Conservation (phyloP, 108 stramenopile genomes). For the Skeletonema tropicum region DNA sequence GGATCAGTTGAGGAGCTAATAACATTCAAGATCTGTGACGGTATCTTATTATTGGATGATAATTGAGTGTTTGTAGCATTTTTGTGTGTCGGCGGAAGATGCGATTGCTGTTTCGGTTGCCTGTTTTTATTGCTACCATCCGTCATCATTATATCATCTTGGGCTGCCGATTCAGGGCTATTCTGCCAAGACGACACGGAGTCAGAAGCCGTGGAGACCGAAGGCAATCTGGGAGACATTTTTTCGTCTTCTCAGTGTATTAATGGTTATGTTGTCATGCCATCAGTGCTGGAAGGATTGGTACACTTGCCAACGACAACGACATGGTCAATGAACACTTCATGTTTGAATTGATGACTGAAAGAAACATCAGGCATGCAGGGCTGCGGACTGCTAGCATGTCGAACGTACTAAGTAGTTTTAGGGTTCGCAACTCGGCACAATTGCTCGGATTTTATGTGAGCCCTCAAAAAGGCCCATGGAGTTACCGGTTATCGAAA, state of each 20-base stretch:
- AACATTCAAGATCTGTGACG: slow-evolving; percentile 19
- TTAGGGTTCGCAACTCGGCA: too few species aligned
- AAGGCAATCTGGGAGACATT: neutral
- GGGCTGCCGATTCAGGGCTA: neutral
- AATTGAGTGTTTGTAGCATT: slow-evolving; percentile 9
- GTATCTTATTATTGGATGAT: slow-evolving; percentile 17
- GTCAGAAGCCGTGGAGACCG: neutral
- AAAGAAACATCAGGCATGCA: too few species aligned
- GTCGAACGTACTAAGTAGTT: too few species aligned
- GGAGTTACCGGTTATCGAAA: neutral
- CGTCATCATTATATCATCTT: neutral
- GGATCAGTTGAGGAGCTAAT: slow-evolving; percentile 17
- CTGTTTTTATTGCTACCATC: neutral
- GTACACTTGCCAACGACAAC: too few species aligned
- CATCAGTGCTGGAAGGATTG: too few species aligned
- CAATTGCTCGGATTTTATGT: neutral
- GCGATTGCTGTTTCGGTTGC: neutral
- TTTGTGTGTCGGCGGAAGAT: neutral
- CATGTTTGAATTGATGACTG: too few species aligned
- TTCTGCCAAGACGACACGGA: neutral
- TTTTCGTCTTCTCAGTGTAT: too few species aligned
- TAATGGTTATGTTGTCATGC: too few species aligned
- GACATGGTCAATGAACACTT: too few species aligned
- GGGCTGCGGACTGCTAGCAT: too few species aligned
- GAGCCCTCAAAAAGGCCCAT: neutral